A percentile compares a stretch with the other conserved stretches of the same genome.
phyloP scores from a whole-genome alignment of 345 rosid species.

The Pugionium cornutum region DNA sequence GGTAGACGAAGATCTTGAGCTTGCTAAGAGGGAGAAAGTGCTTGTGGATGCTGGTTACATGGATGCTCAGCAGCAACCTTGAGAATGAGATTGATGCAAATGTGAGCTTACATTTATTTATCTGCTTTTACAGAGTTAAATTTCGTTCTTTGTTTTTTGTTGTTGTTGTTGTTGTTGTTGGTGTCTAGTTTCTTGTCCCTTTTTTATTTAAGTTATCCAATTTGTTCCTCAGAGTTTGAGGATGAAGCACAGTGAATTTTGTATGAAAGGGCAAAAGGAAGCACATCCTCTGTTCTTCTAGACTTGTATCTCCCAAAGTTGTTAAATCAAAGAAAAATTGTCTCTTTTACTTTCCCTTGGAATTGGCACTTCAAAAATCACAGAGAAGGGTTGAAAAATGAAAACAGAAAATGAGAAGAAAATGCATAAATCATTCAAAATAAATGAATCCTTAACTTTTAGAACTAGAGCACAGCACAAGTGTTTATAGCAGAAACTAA shows the following conservation, averaged over 20 bases:
- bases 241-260: conserved; percentile 29
- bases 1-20: conserved; percentile 81
- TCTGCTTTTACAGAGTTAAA: conserved; percentile 9
- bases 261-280: conserved; percentile 25
- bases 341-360: background rate
- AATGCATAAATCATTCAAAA: too few relatives aligned
- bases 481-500: background rate
- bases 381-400: background rate
- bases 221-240: conserved; percentile 27
- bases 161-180: background rate
- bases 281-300: conserved; percentile 22
- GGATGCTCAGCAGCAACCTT: conserved; percentile 93
- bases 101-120: background rate
- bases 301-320: conserved; percentile 12
- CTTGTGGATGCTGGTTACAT: conserved; percentile 92
- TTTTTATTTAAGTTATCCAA: conserved; percentile 20
- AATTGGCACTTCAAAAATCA: background rate
- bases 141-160: background rate
- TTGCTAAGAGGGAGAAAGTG: conserved; percentile 91
- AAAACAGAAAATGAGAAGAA: too few relatives aligned
- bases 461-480: background rate
- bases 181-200: conserved; percentile 28
- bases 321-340: background rate
- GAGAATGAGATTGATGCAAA: conserved; percentile 7
- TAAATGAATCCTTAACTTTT: too few relatives aligned